Evolutionary conservation across 208 protist genomes (phyloP), one percentile per base, ranked within the genome.

Genomic region (Leishmania martiniquensis): DNA sequence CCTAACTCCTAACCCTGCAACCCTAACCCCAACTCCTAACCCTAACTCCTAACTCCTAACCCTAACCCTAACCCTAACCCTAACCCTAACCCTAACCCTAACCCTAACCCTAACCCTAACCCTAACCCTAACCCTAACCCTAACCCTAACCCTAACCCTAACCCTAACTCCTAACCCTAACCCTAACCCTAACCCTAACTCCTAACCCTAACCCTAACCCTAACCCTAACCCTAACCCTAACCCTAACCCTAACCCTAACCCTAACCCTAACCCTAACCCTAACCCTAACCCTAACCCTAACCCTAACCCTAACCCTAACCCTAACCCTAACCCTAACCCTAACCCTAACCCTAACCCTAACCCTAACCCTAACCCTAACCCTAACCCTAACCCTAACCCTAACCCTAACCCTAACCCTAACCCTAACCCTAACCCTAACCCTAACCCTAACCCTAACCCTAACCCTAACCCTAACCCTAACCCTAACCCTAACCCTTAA

Each of bases 401-500:
- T 62, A 34, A 62, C 57, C 57, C 57, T 62, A 62, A 62, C 57
- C 57, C 57, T 62, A 62, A 62, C 54, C 57, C 57, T 62, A 62
- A 62, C 57, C 57, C 57, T 62, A 62, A 62, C 57, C 57, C 57
- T 62, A 62, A 62, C 57, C 57, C 57, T 72, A 72, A 72, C 67
- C 67, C 67, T 72, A 72, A 72, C 68, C 68, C 68, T 15, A 63
- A 37, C 57, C n/a, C n/a, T 72, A 71, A 71, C 66, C 66, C 66
- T 71, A 71, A 71, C 66, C 66, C 66, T 71, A 71, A 71, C 66
- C 66, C 66, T 71, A 71, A 71, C 66, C 66, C 66, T 71, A 71
- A 71, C 66, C 66, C 66, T 32, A 17, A 59, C 13, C 54, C 25
- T 59, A 59, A 59, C 54, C 54, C 54, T 55, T 55, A 17, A 71